Evolutionary conservation across 306 rosid genomes (phyloP), one percentile per base, ranked within the genome.

Genomic region (Hippophae tibetana): DNA sequence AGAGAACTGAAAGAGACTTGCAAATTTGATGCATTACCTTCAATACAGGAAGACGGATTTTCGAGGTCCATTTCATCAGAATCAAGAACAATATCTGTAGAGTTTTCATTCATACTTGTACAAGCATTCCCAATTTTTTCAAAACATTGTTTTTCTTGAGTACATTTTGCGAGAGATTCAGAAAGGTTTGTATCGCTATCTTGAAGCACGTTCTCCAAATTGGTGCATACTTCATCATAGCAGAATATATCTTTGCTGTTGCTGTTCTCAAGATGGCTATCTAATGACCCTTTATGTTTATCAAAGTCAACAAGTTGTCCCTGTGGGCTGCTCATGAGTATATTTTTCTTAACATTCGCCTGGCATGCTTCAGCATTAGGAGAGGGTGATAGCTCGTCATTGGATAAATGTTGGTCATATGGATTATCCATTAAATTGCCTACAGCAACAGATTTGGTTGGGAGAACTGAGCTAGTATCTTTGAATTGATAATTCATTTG

Each of bases 361-460:
- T 61, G 73, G 66, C 52, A 69, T 55, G 55, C 76, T 68, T 85
- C 88, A 69, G 55, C 68, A 73, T 61, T 61, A 65, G 57, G 77
- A 67, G 78, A 70, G 62, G 67, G 58, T 46, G 69, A 63, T 55
- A 58, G 63, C 42, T 54, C 62, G 62, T 64, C 69, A 25, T 60
- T 47, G 61, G 66, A 57, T 25, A 48, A 62, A 66, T 50, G 68
- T 66, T 79, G 77, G 65, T 61, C 75, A 53, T 57, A 62, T 65
- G 64, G 78, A 62, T 68, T 69, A 54, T 64, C 73, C 52, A 79
- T 81, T 25, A 64, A 75, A 70, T 81, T 83, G 68, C 79, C 77
- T 43, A 51, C 77, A 71, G 76, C 57, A 53, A 77, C 59, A 53
- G 59, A 56, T 66, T 70, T 74, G 52, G 62, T 63, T 57, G 63